These are phyloP conservation scores for Leccinum broughii DNA, from an alignment of 768 basidiomycete genomes.

Conservation along the genomic window DNA sequence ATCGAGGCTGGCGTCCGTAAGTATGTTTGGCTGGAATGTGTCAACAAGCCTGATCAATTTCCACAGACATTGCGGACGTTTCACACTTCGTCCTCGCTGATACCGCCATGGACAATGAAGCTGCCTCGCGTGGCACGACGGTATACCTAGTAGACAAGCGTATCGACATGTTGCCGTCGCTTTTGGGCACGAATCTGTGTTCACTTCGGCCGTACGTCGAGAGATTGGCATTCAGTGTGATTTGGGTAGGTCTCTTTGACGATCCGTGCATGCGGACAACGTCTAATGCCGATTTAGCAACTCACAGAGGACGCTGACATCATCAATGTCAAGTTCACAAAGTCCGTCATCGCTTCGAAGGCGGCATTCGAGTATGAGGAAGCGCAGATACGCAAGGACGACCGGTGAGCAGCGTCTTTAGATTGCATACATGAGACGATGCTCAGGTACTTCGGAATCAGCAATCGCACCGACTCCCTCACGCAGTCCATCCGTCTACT, in stretches of 20 bases:
- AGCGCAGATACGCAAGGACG: constrained; percentile 92
- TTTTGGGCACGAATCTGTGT: constrained; percentile 95
- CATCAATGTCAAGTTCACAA: constrained; percentile 86
- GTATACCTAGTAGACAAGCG: no score
- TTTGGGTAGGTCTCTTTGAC: constrained; percentile 68
- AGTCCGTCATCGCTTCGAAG: constrained; percentile 96
- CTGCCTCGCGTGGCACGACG: no score
- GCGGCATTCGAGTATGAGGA: constrained; percentile 97
- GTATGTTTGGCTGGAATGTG: constrained; percentile 37
- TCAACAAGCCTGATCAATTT: neutral
- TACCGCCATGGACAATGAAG: constrained; percentile 87
- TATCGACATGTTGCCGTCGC: constrained; percentile 94
- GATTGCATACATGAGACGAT: neutral
- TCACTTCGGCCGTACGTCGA: constrained; percentile 92
- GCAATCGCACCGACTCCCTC: constrained; percentile 75
- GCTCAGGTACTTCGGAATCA: constrained; percentile 29
- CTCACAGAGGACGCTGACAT: constrained; percentile 87
- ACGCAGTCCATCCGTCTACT: constrained; percentile 86
- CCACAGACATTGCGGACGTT: constrained; percentile 93
- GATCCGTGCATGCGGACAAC: neutral
- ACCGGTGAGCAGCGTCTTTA: constrained; percentile 56
- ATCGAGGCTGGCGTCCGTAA: constrained; percentile 97
- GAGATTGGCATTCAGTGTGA: constrained; percentile 89
- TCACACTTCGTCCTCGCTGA: constrained; percentile 93
- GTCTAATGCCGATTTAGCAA: constrained; percentile 55